phyloP scores from a whole-genome alignment of 2,329 filamentous ascomycete genomes.

The Cytospora paraplurivora region DNA sequence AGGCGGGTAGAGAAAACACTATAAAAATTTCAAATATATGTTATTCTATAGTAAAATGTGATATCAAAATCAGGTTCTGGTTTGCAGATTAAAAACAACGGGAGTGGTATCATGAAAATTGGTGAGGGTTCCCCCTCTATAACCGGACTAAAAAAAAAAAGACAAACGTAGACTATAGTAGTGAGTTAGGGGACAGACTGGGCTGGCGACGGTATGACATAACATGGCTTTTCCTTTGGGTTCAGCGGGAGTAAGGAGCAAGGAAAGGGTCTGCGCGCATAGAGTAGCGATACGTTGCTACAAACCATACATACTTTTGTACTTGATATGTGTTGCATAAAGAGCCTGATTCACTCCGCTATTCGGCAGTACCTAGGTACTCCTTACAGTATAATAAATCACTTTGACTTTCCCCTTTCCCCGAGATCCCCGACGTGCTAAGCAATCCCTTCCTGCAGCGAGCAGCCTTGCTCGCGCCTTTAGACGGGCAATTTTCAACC shows the following conservation, averaged over 20 bases:
- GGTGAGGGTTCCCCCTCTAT: too few relatives aligned
- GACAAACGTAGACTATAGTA: too few relatives aligned
- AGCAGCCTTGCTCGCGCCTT: not conserved
- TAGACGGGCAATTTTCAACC: not conserved
- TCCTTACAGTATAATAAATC: not conserved
- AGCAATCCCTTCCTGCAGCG: not conserved
- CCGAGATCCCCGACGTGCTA: not conserved
- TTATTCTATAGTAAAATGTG: too few relatives aligned
- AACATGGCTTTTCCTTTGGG: not conserved
- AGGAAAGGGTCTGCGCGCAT: conserved; percentile 2
- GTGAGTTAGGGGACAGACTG: conserved; percentile 2
- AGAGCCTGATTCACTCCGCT: not conserved
- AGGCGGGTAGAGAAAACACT: too few relatives aligned
- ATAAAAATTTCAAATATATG: too few relatives aligned
- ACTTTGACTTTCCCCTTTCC: not conserved
- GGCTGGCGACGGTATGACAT: not conserved
- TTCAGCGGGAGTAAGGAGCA: conserved; percentile 11
- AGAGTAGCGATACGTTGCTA: not conserved
- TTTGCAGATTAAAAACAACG: too few relatives aligned
- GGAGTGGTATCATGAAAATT: too few relatives aligned
- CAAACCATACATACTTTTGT: not conserved
- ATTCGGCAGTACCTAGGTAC: not conserved
- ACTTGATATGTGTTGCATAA: not conserved
- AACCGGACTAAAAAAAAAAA: too few relatives aligned
- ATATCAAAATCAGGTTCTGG: too few relatives aligned